phyloP scores from a whole-genome alignment of 1,284 basidiomycete genomes.

The Phaffia rhodozyma region DNA sequence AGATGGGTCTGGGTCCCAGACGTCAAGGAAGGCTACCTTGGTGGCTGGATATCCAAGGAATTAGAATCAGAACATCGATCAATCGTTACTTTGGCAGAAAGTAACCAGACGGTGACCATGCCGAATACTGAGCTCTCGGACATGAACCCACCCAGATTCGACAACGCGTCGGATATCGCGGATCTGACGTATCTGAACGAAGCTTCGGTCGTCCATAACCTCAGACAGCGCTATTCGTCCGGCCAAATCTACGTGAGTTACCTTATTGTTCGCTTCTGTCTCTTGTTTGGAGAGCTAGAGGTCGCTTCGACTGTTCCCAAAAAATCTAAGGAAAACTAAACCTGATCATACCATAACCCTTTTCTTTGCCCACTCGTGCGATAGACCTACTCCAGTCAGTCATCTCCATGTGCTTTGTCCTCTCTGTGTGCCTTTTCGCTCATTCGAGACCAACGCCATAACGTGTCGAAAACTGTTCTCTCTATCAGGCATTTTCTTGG shows the following conservation, averaged over 20 bases:
- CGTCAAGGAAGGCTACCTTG: slow-evolving; percentile 73
- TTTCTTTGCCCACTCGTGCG: neutral
- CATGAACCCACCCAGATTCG: slow-evolving; percentile 98
- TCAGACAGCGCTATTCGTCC: slow-evolving; percentile 78
- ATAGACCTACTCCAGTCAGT: slow-evolving; percentile 17
- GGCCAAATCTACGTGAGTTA: slow-evolving; percentile 84
- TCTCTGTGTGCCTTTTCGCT: neutral
- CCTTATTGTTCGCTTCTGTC: slow-evolving; percentile 8
- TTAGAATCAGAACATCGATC: slow-evolving; percentile 47
- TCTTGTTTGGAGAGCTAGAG: neutral
- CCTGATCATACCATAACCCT: slow-evolving; percentile 18
- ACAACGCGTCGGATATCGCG: slow-evolving; percentile 94
- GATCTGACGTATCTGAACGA: slow-evolving; percentile 97
- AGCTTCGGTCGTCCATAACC: slow-evolving; percentile 95
- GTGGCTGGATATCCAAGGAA: slow-evolving; percentile 79
- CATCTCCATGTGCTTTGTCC: neutral
- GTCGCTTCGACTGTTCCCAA: neutral
- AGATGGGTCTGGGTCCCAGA: slow-evolving; percentile 89
- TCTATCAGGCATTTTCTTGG: slow-evolving; percentile 53
- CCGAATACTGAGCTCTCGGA: slow-evolving; percentile 70
- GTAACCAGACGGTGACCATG: slow-evolving; percentile 54
- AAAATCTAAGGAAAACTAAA: too few species aligned
- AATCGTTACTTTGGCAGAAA: slow-evolving; percentile 64
- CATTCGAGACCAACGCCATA: neutral
- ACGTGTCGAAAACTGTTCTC: neutral